Base-by-base conservation (phyloP, 768 basidiomycete genomes). In the Lactifluus subvellereus region DNA sequence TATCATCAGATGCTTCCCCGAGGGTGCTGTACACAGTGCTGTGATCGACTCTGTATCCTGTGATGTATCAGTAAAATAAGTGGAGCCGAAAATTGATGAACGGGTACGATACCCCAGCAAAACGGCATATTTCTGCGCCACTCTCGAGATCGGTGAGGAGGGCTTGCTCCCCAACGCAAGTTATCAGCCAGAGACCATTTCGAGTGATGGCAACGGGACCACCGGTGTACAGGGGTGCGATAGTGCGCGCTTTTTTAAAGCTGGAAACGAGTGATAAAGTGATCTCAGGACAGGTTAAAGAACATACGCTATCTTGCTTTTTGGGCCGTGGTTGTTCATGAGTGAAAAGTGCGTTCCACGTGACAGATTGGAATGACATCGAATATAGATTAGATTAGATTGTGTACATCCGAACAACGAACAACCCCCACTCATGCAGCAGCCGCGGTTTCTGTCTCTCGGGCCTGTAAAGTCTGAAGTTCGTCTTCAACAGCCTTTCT, bases 31-130 rank as follows among this genome's bases (percentile, higher is more conserved):
- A 66, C 91, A 88, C 30, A 98, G 79, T 2, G 96, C 83, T 18
- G 89, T 91, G 70, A 97, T 85, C 16, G 87, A 74, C 74, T 91
- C 87, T 7, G 89, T 84, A 72, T 94, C 94, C 95, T 98, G 65
- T n/a, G 27, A 37, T 14, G 66, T 66, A 43, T 37, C 51, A 62
- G 52, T 55, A 40, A 59, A 33, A 54, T 38, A 43, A 38, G 42
- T 51, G 20, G 59, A 32, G 54, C 20, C 48, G 49, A 33, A 65
- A 20, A 37, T 30, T 35, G 20, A 61, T 52, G 13, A 38, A 60
- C 14, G 33, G n/a, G 14, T 37, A 20, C 82, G 92, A 72, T 72
- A 98, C 95, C 60, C 91, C 89, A 53, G 82, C 76, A 72, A 98
- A 91, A 6, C 88, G 83, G 72, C 89, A 93, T 38, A 97, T 83